These are phyloP conservation scores for Skeletonema grethae DNA, from an alignment of 108 stramenopile genomes.

Conservation along the genomic window DNA sequence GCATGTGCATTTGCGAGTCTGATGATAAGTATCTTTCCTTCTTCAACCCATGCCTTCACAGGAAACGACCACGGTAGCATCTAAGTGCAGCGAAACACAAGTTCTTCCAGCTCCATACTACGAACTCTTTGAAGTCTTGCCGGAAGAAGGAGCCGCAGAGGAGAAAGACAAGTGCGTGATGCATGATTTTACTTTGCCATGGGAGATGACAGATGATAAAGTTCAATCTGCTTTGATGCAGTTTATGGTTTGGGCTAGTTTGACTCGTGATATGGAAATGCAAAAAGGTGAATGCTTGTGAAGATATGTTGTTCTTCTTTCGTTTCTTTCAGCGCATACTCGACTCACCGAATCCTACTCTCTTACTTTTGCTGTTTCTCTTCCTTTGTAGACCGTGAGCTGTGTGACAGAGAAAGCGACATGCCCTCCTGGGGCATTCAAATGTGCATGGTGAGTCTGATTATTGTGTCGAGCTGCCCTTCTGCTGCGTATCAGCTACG, in stretches of 20 bases:
- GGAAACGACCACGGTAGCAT: background rate
- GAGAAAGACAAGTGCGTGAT: background rate
- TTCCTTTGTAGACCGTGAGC: no score
- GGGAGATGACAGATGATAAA: slow-evolving; percentile 1
- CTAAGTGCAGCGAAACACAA: background rate
- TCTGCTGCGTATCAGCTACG: no score
- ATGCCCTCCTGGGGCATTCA: no score
- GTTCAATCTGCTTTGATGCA: background rate
- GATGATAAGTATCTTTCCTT: background rate
- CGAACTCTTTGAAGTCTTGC: background rate
- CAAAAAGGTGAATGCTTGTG: background rate
- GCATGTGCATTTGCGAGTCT: no score
- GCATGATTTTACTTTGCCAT: background rate
- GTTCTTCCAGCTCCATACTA: background rate
- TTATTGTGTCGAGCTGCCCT: no score
- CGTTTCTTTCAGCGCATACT: no score
- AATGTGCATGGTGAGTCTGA: no score
- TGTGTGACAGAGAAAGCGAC: no score
- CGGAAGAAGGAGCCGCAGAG: background rate
- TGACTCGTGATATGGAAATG: slow-evolving; percentile 2
- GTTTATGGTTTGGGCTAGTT: slow-evolving; percentile 1
- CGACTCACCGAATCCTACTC: no score
- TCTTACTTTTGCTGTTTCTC: no score
- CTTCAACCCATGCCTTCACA: background rate
- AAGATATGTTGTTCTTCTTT: background rate